Base-by-base conservation (phyloP, 768 basidiomycete genomes). In the Lentinula aciculospora region DNA sequence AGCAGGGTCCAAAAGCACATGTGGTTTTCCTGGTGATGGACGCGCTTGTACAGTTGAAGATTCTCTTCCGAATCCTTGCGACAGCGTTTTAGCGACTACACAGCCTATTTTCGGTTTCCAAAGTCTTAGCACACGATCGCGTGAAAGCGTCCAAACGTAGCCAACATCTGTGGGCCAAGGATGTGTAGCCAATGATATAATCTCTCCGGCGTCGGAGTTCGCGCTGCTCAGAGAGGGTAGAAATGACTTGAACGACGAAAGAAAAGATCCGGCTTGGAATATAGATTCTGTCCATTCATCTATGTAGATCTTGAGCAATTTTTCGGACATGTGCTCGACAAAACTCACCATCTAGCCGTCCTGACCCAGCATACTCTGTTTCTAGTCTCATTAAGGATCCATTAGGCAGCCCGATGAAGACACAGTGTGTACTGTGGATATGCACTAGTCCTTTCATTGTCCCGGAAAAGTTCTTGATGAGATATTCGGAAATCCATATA, bases 81-180 rank as follows among this genome's bases (percentile, higher is more conserved):
- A 74, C 44, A 89, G 71, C 10, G 73, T 69, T 66, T 81, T 85
- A 31, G 82, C 81, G 29, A 84, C 80, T n/a, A 87, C 78, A 66
- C 90, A 88, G 44, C 86, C 86, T 56, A 83, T 76, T 68, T 86
- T 82, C 28, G 85, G 78, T 61, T 89, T 88, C 94, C 94, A 98
- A 42, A 90, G 75, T 37, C 93, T 81, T 40, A 98, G 76, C 32
- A 85, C 87, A 56, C 89, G 81, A 74, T 97, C 93, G 56, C 93
- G 80, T 8, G 94, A 94, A 40, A 98, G 78, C 1, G 93, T 87
- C 83, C 92, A 96, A 21, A 88, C 74, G 63, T 89, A 78, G 34
- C 78, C 81, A 57, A 89, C 76, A 66, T 89, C 88, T 13, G 86
- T 88, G 17, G 89, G 89, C 72, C 85, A 88, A 40, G 88, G 82